A percentile compares a stretch with the other conserved stretches of the same genome.
Evolutionary conservation across 805 yeast species (phyloP).

Genomic region (Blastobotrys americana): DNA sequence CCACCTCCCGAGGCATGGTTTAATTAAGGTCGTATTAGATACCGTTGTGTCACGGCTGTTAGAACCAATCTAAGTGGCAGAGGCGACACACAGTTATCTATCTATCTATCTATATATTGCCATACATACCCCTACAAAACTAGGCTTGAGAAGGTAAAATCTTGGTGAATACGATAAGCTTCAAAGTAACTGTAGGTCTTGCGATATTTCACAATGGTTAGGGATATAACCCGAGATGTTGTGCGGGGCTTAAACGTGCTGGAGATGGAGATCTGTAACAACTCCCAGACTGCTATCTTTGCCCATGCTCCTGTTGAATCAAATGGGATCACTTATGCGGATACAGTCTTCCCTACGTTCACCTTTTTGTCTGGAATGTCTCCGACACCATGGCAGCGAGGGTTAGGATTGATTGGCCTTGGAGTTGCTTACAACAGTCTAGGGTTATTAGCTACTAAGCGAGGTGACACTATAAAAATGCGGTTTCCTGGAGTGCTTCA

Average conservation of each 20-base stretch:
- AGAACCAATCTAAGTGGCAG: no score
- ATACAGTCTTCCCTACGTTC: constrained; percentile 28
- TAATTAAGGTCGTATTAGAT: no score
- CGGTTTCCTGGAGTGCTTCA: constrained; percentile 28
- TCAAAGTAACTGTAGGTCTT: no score
- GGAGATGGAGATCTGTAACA: constrained; percentile 27
- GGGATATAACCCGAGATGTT: constrained; percentile 25
- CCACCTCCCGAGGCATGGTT: no score
- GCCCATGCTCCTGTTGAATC: constrained; percentile 22
- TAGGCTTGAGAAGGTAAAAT: no score
- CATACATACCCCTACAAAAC: no score
- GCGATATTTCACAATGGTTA: constrained; percentile 15
- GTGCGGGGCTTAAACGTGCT: constrained; percentile 26
- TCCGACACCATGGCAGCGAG: constrained; percentile 13
- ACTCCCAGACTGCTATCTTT: constrained; percentile 11
- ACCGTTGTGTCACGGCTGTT: no score
- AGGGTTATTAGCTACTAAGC: constrained; percentile 6
- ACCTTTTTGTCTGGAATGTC: constrained; percentile 27
- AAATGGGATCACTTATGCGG: constrained; percentile 24
- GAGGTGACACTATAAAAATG: constrained; percentile 9
- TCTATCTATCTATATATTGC: no score
- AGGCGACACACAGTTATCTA: no score
- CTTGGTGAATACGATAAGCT: no score
- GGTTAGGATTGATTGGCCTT: constrained; percentile 23
- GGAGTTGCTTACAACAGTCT: constrained; percentile 26